Percentiles rank a stretch among this genome's conserved stretches.
Conservation (phyloP, 148 eudicot species). For the Dianthus caryophyllus region DNA sequence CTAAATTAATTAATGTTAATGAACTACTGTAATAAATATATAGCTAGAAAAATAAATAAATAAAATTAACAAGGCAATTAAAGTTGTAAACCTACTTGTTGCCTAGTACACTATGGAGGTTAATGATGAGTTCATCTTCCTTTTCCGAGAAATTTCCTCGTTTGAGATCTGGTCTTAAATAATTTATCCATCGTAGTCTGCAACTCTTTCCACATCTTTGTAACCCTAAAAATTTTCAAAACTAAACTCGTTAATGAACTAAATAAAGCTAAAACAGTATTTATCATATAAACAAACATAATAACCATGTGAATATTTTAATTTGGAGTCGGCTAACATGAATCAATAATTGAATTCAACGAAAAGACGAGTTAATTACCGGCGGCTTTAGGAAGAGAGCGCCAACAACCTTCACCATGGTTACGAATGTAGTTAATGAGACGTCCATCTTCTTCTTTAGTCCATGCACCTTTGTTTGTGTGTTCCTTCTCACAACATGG, state of each 20-base stretch:
- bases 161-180: conserved; percentile 46
- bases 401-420: conserved; percentile 58
- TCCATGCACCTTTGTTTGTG: conserved; percentile 59
- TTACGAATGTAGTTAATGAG: conserved; percentile 43
- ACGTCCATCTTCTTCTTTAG: conserved; percentile 47
- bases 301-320: too few species aligned
- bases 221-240: conserved; percentile 23
- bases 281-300: too few species aligned
- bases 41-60: too few species aligned
- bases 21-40: too few species aligned
- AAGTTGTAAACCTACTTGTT: conserved; percentile 32
- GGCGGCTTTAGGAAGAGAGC: conserved; percentile 51
- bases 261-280: too few species aligned
- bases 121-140: conserved; percentile 48
- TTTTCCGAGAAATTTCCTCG: conserved; percentile 40
- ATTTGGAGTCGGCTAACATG: background rate
- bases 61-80: too few species aligned
- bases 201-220: conserved; percentile 51
- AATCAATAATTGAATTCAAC: background rate
- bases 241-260: background rate
- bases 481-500: conserved; percentile 51
- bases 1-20: too few species aligned
- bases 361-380: conserved; percentile 18
- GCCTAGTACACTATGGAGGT: conserved; percentile 39
- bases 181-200: conserved; percentile 47